Evolutionary conservation across 202 grass and related monocot genomes (phyloP).

Genomic region (Brachypodium distachyon): DNA sequence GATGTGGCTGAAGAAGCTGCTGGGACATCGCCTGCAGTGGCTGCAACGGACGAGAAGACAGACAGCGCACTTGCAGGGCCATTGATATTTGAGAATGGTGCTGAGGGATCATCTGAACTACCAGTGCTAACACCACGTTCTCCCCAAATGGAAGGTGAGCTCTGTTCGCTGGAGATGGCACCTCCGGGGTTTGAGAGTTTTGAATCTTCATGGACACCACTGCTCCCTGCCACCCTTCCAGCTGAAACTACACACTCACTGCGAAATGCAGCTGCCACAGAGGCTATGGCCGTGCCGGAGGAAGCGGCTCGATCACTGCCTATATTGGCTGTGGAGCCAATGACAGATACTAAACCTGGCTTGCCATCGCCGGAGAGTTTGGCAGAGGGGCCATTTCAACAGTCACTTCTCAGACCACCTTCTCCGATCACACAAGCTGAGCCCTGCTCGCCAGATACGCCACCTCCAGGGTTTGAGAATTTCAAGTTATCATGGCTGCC

Average conservation of each 20-base stretch:
- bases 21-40: background rate
- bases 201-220: slow-evolving; percentile 17
- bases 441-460: slow-evolving; percentile 20
- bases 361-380: background rate
- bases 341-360: background rate
- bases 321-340: background rate
- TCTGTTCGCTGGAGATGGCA: slow-evolving; percentile 16
- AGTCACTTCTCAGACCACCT: background rate
- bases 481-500: slow-evolving; percentile 24
- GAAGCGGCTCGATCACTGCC: background rate
- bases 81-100: background rate
- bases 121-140: background rate
- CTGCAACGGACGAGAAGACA: background rate
- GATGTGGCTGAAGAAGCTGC: background rate
- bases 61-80: background rate
- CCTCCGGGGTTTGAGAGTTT: slow-evolving; percentile 31
- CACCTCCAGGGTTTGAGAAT: slow-evolving; percentile 36
- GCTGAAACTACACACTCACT: background rate
- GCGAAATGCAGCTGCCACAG: background rate
- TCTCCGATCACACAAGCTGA: slow-evolving; percentile 4
- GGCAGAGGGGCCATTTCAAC: background rate
- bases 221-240: background rate
- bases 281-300: background rate
- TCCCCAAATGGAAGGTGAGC: background rate
- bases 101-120: background rate